A percentile compares a stretch with the other conserved stretches of the same genome.
Conservation (phyloP, 192 early-diverging fungal species). For the Umbelopsis sp. region DNA sequence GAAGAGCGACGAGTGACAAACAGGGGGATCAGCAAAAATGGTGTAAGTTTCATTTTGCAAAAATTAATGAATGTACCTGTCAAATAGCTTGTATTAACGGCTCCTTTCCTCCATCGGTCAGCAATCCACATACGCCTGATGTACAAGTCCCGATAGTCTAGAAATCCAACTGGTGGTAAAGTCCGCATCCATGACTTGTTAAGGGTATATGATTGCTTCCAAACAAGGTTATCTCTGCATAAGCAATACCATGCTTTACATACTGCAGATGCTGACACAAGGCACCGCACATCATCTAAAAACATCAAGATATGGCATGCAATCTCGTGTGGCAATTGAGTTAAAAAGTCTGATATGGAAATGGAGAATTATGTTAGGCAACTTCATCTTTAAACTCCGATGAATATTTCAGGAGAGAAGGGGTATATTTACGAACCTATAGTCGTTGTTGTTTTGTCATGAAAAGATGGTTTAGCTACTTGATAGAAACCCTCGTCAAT, state of each 20-base stretch:
- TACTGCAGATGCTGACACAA: constrained; percentile 4
- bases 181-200: constrained; percentile 1
- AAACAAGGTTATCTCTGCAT: constrained; percentile 2
- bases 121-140: background rate
- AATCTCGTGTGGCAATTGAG: background rate
- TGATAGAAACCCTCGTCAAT: constrained; percentile 17
- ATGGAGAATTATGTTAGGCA: background rate
- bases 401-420: background rate
- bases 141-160: constrained; percentile 23
- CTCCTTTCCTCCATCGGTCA: constrained; percentile 27
- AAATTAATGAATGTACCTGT: background rate
- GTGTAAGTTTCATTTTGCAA: background rate
- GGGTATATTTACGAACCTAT: constrained; percentile 7
- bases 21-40: constrained; percentile 4
- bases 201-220: constrained; percentile 7
- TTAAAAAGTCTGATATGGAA: constrained; percentile 1
- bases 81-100: background rate
- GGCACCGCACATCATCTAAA: background rate
- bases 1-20: background rate
- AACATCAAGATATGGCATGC: constrained; percentile 9
- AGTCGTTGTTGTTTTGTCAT: background rate
- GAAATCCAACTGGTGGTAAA: background rate
- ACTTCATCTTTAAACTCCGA: background rate
- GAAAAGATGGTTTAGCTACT: background rate
- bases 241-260: background rate